These are phyloP conservation scores for Podaxis sp. DNA, from an alignment of 768 basidiomycete genomes.

Conservation along the genomic window DNA sequence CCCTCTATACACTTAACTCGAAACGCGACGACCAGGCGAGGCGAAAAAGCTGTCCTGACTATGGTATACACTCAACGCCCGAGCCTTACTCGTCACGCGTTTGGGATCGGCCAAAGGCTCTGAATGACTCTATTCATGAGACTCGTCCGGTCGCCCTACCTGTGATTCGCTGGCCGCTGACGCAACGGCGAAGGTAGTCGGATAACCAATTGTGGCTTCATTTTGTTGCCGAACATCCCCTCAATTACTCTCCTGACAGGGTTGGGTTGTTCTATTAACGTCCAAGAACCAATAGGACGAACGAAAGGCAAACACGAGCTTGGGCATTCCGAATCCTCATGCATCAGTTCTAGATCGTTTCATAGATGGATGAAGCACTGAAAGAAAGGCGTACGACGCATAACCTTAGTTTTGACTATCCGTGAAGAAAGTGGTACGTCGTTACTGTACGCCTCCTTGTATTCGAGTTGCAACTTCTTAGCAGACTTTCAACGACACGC, in stretches of 20 bases:
- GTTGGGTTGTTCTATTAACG: background rate
- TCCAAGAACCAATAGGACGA: conserved; percentile 4
- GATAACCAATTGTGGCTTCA: background rate
- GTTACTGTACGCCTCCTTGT: background rate
- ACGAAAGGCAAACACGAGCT: conserved; percentile 7
- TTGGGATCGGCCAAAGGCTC: background rate
- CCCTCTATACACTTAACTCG: no score
- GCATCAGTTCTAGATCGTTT: conserved; percentile 1
- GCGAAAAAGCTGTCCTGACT: background rate
- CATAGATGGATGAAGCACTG: background rate
- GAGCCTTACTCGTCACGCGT: background rate
- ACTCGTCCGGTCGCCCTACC: background rate
- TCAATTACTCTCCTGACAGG: background rate
- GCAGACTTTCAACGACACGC: background rate
- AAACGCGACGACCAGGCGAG: background rate
- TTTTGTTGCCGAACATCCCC: background rate
- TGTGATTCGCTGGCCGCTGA: background rate
- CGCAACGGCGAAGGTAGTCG: background rate
- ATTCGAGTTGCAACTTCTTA: background rate
- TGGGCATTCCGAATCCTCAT: conserved; percentile 1
- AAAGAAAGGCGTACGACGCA: background rate
- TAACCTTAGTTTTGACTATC: conserved; percentile 1
- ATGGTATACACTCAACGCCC: background rate
- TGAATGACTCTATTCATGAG: background rate
- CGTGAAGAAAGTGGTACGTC: background rate